phyloP scores from a whole-genome alignment of 2,329 filamentous ascomycete genomes.

The Talaromyces marneffei region DNA sequence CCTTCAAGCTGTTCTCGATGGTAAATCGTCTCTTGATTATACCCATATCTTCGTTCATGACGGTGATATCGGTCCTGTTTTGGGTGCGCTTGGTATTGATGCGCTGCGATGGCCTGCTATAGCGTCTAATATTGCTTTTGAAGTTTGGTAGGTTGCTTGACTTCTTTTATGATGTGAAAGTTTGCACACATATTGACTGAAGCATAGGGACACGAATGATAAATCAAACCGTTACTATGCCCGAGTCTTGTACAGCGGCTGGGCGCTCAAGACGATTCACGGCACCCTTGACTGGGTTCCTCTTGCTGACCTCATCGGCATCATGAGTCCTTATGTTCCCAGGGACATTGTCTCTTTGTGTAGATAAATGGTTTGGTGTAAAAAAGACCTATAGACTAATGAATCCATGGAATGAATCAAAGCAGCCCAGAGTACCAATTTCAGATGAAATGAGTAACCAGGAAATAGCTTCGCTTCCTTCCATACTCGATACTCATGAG shows the following conservation, averaged over 20 bases:
- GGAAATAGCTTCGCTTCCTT: no score
- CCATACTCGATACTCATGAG: no score
- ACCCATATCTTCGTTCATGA: conserved; percentile 36
- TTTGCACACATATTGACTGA: background rate
- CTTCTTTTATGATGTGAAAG: background rate
- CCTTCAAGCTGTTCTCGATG: conserved; percentile 25
- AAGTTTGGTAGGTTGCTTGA: conserved; percentile 30
- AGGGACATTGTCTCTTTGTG: conserved; percentile 20
- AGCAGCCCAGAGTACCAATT: no score
- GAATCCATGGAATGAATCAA: no score
- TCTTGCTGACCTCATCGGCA: conserved; percentile 15
- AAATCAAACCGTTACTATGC: conserved; percentile 15
- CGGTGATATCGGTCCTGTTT: conserved; percentile 33
- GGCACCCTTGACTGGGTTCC: conserved; percentile 21
- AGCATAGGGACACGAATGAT: conserved; percentile 21
- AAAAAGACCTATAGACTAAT: background rate
- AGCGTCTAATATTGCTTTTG: conserved; percentile 36
- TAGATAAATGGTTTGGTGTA: conserved; percentile 12
- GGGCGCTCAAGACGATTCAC: conserved; percentile 20
- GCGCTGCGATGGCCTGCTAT: conserved; percentile 37
- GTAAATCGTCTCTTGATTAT: conserved; percentile 24
- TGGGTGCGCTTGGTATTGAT: conserved; percentile 32
- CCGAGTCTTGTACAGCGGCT: conserved; percentile 28
- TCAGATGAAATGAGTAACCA: no score
- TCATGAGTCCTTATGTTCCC: conserved; percentile 19